Conservation (phyloP, 345 rosid genomes). For the Rhodamnia rubescens region DNA sequence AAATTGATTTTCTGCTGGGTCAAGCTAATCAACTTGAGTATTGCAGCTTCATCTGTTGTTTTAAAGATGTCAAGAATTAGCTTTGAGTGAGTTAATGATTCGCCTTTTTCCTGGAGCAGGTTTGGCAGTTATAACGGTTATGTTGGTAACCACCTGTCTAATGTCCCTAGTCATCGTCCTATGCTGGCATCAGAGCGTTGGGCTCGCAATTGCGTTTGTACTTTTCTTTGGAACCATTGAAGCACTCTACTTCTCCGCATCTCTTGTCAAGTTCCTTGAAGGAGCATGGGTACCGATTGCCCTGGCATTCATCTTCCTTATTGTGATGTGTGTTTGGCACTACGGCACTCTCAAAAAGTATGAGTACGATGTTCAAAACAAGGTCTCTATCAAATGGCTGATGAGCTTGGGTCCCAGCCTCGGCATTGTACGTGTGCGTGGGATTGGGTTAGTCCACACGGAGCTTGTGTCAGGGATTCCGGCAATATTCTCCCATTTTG, state of each 20-base stretch:
- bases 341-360: conserved; percentile 75
- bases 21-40: not conserved
- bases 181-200: conserved; percentile 81
- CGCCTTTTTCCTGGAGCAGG: conserved; percentile 31
- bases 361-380: conserved; percentile 85
- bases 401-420: conserved; percentile 72
- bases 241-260: conserved; percentile 89
- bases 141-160: conserved; percentile 93
- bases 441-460: conserved; percentile 85
- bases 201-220: conserved; percentile 58
- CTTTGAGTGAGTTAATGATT: not conserved
- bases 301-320: conserved; percentile 60
- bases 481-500: conserved; percentile 92
- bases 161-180: conserved; percentile 92
- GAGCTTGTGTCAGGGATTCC: conserved; percentile 95
- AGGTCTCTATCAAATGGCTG: conserved; percentile 88
- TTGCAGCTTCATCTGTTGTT: not conserved
- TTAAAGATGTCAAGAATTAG: not conserved
- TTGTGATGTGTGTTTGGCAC: conserved; percentile 86
- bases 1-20: not conserved
- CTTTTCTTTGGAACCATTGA: conserved; percentile 80
- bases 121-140: conserved; percentile 96
- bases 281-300: conserved; percentile 99
- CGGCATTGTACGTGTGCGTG: conserved; percentile 81
- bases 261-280: conserved; percentile 82